phyloP scores from a whole-genome alignment of 345 rosid genomes.

The Salix dunnii region DNA sequence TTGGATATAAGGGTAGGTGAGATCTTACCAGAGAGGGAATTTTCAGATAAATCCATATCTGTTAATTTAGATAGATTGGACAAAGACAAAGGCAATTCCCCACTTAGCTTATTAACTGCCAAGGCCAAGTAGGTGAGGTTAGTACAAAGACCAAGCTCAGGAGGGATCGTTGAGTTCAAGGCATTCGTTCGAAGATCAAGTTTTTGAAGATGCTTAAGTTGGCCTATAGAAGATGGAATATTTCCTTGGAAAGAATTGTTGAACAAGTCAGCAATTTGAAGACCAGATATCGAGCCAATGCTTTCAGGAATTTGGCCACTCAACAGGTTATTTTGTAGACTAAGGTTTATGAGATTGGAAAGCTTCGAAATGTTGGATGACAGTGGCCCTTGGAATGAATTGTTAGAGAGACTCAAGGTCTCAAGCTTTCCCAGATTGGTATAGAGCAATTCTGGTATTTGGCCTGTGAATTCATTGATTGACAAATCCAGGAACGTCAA shows the following conservation, averaged over 20 bases:
- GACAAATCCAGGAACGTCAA: conserved; percentile 60
- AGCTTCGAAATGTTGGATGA: conserved; percentile 47
- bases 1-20: conserved; percentile 38
- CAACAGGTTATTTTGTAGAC: conserved; percentile 31
- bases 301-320: conserved; percentile 41
- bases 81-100: conserved; percentile 49
- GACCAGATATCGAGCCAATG: conserved; percentile 39
- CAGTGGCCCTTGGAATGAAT: conserved; percentile 42
- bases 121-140: conserved; percentile 52
- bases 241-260: conserved; percentile 44
- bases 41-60: conserved; percentile 36
- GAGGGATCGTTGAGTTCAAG: conserved; percentile 53
- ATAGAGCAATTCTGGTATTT: conserved; percentile 41
- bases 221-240: conserved; percentile 56
- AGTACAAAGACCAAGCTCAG: conserved; percentile 50
- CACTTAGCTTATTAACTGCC: conserved; percentile 46
- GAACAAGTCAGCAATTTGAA: conserved; percentile 36
- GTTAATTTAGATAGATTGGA: conserved; percentile 37
- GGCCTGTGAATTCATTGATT: conserved; percentile 33
- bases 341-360: conserved; percentile 43
- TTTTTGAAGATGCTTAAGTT: conserved; percentile 30
- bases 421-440: conserved; percentile 43
- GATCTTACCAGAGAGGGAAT: conserved; percentile 44
- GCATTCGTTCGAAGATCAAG: conserved; percentile 39
- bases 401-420: conserved; percentile 35